phyloP scores from a whole-genome alignment of 208 protist species.

The Leishmania gerbilli region DNA sequence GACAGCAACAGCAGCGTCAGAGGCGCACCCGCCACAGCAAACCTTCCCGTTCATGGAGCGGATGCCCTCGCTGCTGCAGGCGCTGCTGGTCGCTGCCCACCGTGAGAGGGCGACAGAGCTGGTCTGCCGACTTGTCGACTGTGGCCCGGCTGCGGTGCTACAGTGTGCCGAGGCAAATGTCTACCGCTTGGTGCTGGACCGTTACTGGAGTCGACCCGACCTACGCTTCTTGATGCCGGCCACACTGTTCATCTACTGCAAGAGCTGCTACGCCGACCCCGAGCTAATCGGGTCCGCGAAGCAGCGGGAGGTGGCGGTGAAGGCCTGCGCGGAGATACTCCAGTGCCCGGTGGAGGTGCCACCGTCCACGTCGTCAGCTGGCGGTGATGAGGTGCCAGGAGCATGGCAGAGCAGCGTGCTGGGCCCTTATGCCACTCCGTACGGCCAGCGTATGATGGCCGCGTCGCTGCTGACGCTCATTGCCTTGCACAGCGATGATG shows the following conservation, averaged over 20 bases:
- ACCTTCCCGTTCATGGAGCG: conserved; percentile 71
- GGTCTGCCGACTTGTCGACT: conserved; percentile 82
- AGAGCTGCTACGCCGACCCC: conserved; percentile 84
- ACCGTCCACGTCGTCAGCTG: conserved; percentile 3
- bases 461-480: conserved; percentile 66
- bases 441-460: conserved; percentile 72
- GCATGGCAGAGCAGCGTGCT: conserved; percentile 77
- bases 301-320: conserved; percentile 54
- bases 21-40: conserved; percentile 12
- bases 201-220: conserved; percentile 78
- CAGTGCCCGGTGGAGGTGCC: conserved; percentile 54
- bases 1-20: not conserved
- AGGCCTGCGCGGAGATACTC: conserved; percentile 61
- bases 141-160: conserved; percentile 62
- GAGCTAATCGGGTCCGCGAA: conserved; percentile 53
- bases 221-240: conserved; percentile 77
- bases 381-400: conserved; percentile 29
- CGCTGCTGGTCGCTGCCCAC: conserved; percentile 69
- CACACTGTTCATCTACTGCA: conserved; percentile 85
- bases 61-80: conserved; percentile 81
- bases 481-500: conserved; percentile 52
- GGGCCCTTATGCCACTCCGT: conserved; percentile 50
- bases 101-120: conserved; percentile 79
- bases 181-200: conserved; percentile 70
- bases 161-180: conserved; percentile 85